phyloP scores from a whole-genome alignment of 495 filamentous ascomycete genomes.

The Daldinia childiae region DNA sequence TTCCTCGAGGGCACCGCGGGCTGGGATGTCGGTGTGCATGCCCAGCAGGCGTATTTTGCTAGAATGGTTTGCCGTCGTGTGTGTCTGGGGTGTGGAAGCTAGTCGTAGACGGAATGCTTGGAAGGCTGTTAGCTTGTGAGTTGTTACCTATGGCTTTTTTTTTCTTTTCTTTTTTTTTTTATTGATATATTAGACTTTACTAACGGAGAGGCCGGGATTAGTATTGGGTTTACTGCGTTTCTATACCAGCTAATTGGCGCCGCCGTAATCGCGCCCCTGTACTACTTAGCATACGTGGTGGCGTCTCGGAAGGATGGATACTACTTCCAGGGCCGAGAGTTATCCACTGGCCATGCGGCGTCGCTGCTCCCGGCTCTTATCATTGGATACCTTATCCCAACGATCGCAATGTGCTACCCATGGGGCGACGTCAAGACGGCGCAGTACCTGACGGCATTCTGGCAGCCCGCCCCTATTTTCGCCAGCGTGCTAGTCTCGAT shows the following conservation, averaged over 20 bases:
- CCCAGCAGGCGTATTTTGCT: constrained; percentile 43
- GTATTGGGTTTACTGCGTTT: constrained; percentile 6
- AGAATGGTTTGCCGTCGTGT: constrained; percentile 43
- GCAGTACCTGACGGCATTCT: constrained; percentile 47
- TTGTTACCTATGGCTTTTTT: constrained; percentile 4
- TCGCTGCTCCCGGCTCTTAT: constrained; percentile 48
- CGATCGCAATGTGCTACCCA: constrained; percentile 48
- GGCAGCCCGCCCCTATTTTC: constrained; percentile 51
- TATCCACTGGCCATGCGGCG: constrained; percentile 38
- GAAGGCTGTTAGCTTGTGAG: constrained; percentile 45
- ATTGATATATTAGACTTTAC: background rate
- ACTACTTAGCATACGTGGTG: constrained; percentile 48
- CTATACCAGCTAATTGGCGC: constrained; percentile 49
- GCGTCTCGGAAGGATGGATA: constrained; percentile 39
- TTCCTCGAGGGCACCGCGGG: constrained; percentile 36
- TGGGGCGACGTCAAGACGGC: constrained; percentile 32
- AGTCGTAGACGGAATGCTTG: constrained; percentile 40
- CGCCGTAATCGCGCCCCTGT: constrained; percentile 51
- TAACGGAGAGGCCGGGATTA: background rate
- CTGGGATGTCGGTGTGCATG: constrained; percentile 30
- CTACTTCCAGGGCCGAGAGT: constrained; percentile 44
- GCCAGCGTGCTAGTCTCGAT: constrained; percentile 39
- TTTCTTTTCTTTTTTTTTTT: no score
- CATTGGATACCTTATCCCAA: constrained; percentile 50
- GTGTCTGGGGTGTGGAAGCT: constrained; percentile 47